phyloP scores from a whole-genome alignment of 495 filamentous ascomycete species.

The Parmelia sp. region DNA sequence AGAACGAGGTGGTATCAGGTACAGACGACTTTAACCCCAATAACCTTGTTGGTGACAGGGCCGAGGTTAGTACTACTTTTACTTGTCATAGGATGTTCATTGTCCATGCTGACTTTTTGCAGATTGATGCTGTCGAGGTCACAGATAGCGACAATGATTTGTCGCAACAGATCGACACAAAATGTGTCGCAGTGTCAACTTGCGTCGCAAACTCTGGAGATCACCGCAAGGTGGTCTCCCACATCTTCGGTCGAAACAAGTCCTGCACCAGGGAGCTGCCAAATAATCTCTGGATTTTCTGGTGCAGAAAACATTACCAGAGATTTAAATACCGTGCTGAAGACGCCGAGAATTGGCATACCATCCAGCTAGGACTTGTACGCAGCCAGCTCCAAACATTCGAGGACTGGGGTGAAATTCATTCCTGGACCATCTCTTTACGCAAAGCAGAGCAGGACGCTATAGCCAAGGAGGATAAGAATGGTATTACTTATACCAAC shows the following conservation, averaged over 20 bases:
- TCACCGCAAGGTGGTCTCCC: slow-evolving; percentile 69
- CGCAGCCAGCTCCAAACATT: slow-evolving; percentile 51
- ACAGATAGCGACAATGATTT: background rate
- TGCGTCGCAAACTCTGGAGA: slow-evolving; percentile 13
- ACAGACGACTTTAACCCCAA: background rate
- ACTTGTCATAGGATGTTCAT: background rate
- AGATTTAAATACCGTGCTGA: slow-evolving; percentile 58
- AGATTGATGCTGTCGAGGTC: background rate
- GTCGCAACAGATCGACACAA: background rate
- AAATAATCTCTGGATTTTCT: slow-evolving; percentile 56
- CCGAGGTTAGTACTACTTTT: background rate
- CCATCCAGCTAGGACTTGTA: slow-evolving; percentile 55
- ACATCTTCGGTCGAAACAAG: slow-evolving; percentile 89
- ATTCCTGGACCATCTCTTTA: slow-evolving; percentile 30
- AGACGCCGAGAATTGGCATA: slow-evolving; percentile 42
- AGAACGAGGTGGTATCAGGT: too few relatives aligned
- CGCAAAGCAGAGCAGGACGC: slow-evolving; percentile 25
- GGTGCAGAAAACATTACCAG: slow-evolving; percentile 84
- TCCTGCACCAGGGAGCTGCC: slow-evolving; percentile 62
- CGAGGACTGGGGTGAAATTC: slow-evolving; percentile 52
- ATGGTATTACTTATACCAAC: background rate
- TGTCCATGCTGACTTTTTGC: background rate
- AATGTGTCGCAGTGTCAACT: background rate
- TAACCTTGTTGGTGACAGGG: background rate
- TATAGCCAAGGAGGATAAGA: slow-evolving; percentile 8